phyloP scores from a whole-genome alignment of 1,284 basidiomycete species.

The Rhodotorula sp. region DNA sequence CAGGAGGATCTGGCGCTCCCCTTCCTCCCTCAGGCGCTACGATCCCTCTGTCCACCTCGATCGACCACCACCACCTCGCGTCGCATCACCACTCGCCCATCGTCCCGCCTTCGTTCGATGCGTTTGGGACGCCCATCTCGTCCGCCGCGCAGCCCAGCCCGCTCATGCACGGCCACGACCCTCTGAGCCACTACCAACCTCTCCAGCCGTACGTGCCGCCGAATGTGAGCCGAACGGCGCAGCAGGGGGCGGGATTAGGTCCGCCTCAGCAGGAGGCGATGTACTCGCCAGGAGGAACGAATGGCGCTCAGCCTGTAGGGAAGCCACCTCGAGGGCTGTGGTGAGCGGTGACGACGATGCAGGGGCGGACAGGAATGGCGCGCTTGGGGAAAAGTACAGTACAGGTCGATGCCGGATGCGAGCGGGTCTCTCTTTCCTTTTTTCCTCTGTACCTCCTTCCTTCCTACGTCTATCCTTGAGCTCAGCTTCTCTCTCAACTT shows the following conservation, averaged over 20 bases:
- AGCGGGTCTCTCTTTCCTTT: not conserved
- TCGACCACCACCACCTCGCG: not conserved
- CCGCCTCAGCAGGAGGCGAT: not conserved
- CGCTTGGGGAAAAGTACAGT: no score
- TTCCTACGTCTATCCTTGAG: not conserved
- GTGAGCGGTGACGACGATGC: not conserved
- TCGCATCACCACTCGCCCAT: not conserved
- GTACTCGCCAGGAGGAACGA: not conserved
- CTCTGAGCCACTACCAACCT: constrained; percentile 3
- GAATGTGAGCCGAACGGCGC: not conserved
- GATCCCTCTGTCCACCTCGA: not conserved
- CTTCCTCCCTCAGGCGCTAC: constrained; percentile 11
- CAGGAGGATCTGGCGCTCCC: not conserved
- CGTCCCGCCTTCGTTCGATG: not conserved
- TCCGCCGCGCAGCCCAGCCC: not conserved
- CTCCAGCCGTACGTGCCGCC: constrained; percentile 9
- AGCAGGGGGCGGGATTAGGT: not conserved
- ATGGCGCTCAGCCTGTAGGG: not conserved
- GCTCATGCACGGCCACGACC: not conserved
- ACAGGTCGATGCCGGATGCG: no score
- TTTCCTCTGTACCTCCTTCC: not conserved
- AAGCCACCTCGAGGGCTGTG: constrained; percentile 9
- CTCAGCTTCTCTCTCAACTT: not conserved
- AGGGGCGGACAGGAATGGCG: not conserved
- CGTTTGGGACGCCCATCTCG: not conserved